Base-by-base conservation (phyloP, 2,329 filamentous ascomycete species). In the Epichloe hybrida region DNA sequence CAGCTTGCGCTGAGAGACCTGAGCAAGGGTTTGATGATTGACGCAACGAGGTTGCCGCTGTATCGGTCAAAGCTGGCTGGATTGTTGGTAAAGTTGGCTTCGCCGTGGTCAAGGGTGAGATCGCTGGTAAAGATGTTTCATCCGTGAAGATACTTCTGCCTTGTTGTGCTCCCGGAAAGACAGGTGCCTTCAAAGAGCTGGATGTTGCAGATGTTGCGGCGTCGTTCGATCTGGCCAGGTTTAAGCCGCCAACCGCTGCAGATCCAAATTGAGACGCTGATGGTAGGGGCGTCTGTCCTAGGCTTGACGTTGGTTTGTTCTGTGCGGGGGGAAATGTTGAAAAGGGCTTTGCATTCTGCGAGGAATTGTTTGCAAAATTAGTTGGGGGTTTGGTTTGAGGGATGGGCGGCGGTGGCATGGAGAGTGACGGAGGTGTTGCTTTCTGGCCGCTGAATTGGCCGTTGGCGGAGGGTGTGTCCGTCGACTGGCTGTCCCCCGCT, bases 351-450 rank as follows among this genome's bases (percentile, higher is more conserved):
- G 37, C 2, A 20, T 6, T 45, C 12, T 27, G 42, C 21, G 39
- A 42, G 35, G 2, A 17, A 12, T 31, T 23, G 3, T 21, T 42
- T 7, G 38, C 15, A 23, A 15, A 23, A 6, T 12, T n/a, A 7
- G 43, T 21, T 7, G 31, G 12, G 4, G 27, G 31, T 13, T 49
- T 49, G 9, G 42, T 34, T 5, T 44, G 40, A 15, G 59, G 54
- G 8, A 50, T 60, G 3, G 52, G 39, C 20, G 52, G 52, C 6
- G 52, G 52, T 9, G 52, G 50, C 52, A 53, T 53, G 15, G 15
- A 39, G 13, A 45, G 4, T 13, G 50, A 51, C n/a, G 48, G 34
- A 17, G 50, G 35, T 12, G 9, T 46, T 42, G 36, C 43, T 21
- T 40, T 52, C n/a, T 54, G 21, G 5, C 48, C 20, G 21, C 34